Percentiles rank a stretch among this genome's conserved stretches.
Conservation (phyloP, 2,329 filamentous ascomycete genomes). For the Botrytis squamosa region DNA sequence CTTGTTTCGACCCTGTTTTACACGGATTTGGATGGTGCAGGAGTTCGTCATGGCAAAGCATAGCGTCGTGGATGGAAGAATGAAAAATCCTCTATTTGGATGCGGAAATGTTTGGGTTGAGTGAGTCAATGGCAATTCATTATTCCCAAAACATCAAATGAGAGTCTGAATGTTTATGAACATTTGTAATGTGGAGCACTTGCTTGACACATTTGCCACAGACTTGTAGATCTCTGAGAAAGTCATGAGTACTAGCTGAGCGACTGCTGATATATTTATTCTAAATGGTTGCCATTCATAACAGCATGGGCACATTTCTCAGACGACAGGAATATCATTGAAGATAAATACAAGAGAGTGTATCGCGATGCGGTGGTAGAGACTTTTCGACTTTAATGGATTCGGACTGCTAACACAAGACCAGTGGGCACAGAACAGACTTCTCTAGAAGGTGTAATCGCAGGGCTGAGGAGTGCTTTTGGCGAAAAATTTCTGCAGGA, state of each 20-base stretch:
- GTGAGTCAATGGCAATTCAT: background rate
- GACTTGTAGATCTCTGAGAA: too few relatives aligned
- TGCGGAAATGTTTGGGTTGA: constrained; percentile 15
- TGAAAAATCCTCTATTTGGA: constrained; percentile 15
- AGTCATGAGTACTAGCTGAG: background rate
- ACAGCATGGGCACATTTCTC: constrained; percentile 15
- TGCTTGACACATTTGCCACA: too few relatives aligned
- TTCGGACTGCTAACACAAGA: background rate
- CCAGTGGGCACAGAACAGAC: background rate
- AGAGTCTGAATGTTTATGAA: too few relatives aligned
- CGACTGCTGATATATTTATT: background rate
- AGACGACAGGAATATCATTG: background rate
- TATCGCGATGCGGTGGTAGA: background rate
- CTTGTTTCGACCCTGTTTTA: constrained; percentile 19
- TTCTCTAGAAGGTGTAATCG: background rate
- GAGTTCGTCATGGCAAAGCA: constrained; percentile 18
- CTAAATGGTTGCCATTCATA: constrained; percentile 16
- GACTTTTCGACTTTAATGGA: constrained; percentile 12
- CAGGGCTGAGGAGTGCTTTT: background rate
- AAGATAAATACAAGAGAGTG: constrained; percentile 4
- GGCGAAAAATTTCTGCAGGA: background rate
- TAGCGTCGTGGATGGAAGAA: constrained; percentile 8
- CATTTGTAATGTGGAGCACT: too few relatives aligned
- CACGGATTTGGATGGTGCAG: constrained; percentile 25
- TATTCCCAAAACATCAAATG: too few relatives aligned